A percentile compares a stretch with the other conserved stretches of the same genome.
Evolutionary conservation across 108 stramenopile species (phyloP).

Genomic region (Poteriospumella lacustris): DNA sequence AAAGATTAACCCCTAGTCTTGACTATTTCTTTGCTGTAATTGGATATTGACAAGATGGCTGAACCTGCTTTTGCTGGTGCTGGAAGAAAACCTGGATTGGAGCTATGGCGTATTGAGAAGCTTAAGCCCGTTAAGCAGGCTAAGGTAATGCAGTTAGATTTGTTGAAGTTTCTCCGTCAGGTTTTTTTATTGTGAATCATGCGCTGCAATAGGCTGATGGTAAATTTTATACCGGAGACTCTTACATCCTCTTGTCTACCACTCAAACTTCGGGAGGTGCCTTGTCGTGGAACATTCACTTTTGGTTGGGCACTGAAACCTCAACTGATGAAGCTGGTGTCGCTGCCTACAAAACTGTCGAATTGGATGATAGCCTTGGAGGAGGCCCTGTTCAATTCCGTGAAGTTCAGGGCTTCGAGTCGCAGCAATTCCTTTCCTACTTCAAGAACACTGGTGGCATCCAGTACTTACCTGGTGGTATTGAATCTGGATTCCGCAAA

Average conservation of each 20-base stretch:
- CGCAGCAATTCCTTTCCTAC: slow-evolving; percentile 54
- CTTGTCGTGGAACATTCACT: slow-evolving; percentile 63
- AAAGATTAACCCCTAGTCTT: slow-evolving; percentile 27
- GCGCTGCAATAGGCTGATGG: slow-evolving; percentile 54
- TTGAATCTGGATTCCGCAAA: slow-evolving; percentile 73
- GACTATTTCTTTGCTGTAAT: neutral
- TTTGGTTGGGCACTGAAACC: slow-evolving; percentile 76
- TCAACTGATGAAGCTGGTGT: slow-evolving; percentile 82
- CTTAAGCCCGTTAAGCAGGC: neutral
- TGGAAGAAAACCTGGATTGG: slow-evolving; percentile 27
- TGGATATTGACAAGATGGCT: slow-evolving; percentile 5
- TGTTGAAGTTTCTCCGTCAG: too few species aligned
- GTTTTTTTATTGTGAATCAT: too few species aligned
- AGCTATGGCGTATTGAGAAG: slow-evolving; percentile 27
- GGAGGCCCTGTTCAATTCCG: slow-evolving; percentile 72
- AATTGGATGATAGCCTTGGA: slow-evolving; percentile 77
- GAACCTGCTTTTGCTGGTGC: slow-evolving; percentile 23
- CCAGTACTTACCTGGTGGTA: slow-evolving; percentile 73
- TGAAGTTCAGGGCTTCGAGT: slow-evolving; percentile 74
- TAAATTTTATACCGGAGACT: slow-evolving; percentile 50
- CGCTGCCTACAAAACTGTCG: slow-evolving; percentile 83
- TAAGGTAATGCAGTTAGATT: neutral
- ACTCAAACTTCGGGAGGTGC: slow-evolving; percentile 31
- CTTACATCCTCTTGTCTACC: slow-evolving; percentile 63
- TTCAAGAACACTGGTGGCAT: slow-evolving; percentile 50